Base-by-base conservation (phyloP, 176 grass and related monocot genomes). In the Melocanna baccifera region DNA sequence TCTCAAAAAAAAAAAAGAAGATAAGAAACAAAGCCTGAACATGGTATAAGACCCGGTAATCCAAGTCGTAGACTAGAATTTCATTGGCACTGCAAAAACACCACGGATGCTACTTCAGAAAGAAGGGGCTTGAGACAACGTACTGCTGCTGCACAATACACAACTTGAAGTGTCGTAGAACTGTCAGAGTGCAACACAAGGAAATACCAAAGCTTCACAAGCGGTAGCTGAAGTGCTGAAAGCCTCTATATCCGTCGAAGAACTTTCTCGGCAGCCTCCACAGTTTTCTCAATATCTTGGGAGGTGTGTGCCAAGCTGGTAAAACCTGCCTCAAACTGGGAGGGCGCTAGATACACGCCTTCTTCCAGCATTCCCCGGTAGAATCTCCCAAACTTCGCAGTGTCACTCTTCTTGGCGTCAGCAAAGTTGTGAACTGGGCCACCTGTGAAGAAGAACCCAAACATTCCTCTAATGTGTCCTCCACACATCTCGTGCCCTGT, bases 291-390 rank as follows among this genome's bases (percentile, higher is more conserved):
- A 6, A 96, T 94, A 76, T 99, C 96, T 75, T 82, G 80, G 67
- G 91, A 64, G 13, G 91, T 91, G 64, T 99, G 96, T 6, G 96
- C 96, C 83, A 99, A 86, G 75, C 96, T 99, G 56, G 96, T 99
- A 81, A 99, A 99, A 9, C 96, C 96, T 0, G 96, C 96, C 77
- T 99, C 96, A 8, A 94, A 99, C 83, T 96, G 96, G 10, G 96
- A 99, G 1, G 96, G 96, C 0, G 96, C 96, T 15, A 99, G 62
- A 85, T 99, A 99, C 34, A 99, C 93, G 9, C 96, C 96, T 90
- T 99, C 96, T 85, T 99, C 93, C 22, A 99, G 88, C 96, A 99
- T 92, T 55, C 93, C 93, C 67, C 86, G 85, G 87, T 99, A 64
- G 86, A 99, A 99, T 65, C 89, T 92, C 67, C 87, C 96, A 40